Evolutionary conservation across 495 filamentous ascomycete genomes (phyloP).

Genomic region (Bombardia bombarda): DNA sequence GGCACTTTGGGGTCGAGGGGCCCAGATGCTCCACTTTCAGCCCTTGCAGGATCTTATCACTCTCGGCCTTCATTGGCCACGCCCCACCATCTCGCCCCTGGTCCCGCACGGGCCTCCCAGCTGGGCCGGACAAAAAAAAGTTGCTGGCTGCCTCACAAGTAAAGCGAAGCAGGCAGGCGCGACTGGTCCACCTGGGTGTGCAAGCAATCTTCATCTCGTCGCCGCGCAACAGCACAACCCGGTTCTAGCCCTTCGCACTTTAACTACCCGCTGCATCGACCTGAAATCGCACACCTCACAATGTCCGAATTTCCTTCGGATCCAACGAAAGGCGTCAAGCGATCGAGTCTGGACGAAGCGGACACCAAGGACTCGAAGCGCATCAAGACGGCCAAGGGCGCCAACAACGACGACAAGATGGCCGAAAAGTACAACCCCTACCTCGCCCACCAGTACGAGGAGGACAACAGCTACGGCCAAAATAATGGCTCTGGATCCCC

Average conservation of each 20-base stretch:
- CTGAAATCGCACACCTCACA: not conserved
- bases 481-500: slow-evolving; percentile 35
- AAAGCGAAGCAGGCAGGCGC: not conserved
- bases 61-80: slow-evolving; percentile 1
- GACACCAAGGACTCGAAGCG: slow-evolving; percentile 23
- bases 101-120: not conserved
- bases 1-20: too few relatives aligned
- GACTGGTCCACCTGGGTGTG: not conserved
- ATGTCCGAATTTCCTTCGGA: not conserved
- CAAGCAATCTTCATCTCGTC: slow-evolving; percentile 1
- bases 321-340: slow-evolving; percentile 16
- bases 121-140: slow-evolving; percentile 2
- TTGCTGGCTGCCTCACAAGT: not conserved
- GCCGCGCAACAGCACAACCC: too few relatives aligned
- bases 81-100: not conserved
- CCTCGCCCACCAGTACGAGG: slow-evolving; percentile 78
- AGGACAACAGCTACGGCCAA: slow-evolving; percentile 17
- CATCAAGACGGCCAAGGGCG: slow-evolving; percentile 25
- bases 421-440: slow-evolving; percentile 62
- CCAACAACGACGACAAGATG: slow-evolving; percentile 23
- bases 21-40: too few relatives aligned
- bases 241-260: too few relatives aligned
- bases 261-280: too few relatives aligned
- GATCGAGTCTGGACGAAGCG: slow-evolving; percentile 21
- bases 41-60: not conserved